phyloP scores from a whole-genome alignment of 495 filamentous ascomycete species.

The Penicillium verhagenii region DNA sequence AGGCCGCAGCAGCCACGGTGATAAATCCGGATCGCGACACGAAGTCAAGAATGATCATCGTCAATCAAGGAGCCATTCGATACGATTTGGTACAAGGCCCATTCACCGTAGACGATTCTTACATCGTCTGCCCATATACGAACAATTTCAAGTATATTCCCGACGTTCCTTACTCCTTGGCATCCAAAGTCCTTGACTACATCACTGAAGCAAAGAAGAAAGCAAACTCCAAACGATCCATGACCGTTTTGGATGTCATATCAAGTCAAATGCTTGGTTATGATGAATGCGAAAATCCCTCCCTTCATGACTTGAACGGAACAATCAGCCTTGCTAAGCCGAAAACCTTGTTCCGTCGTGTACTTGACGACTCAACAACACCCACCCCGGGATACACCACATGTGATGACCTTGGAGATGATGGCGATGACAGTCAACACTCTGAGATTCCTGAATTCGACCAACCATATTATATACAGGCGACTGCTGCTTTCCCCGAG shows the following conservation, averaged over 20 bases:
- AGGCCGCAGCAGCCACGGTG: slow-evolving; percentile 29
- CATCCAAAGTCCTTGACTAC: slow-evolving; percentile 29
- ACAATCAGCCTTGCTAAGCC: slow-evolving; percentile 2
- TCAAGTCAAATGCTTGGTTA: slow-evolving; percentile 10
- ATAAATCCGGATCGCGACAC: slow-evolving; percentile 19
- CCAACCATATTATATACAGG: slow-evolving; percentile 2
- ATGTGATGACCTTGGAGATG: slow-evolving; percentile 13
- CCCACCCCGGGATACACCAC: slow-evolving; percentile 8
- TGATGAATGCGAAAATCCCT: slow-evolving; percentile 11
- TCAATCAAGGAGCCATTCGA: slow-evolving; percentile 37
- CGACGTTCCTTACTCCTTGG: slow-evolving; percentile 33
- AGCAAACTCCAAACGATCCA: slow-evolving; percentile 4
- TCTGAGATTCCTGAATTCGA: slow-evolving; percentile 3
- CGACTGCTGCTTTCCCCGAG: slow-evolving; percentile 4
- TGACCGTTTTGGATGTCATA: slow-evolving; percentile 5
- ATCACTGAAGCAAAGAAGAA: background rate
- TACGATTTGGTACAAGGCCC: slow-evolving; percentile 42
- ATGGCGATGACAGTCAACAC: slow-evolving; percentile 15
- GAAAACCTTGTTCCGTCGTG: slow-evolving; percentile 6
- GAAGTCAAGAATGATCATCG: slow-evolving; percentile 33
- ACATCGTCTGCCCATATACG: slow-evolving; percentile 38
- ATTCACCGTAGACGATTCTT: slow-evolving; percentile 37
- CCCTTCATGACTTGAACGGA: background rate
- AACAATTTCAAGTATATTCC: slow-evolving; percentile 34
- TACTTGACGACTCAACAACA: background rate